Evolutionary conservation across 306 rosid species (phyloP).

Genomic region (Vigna reflexopilosa): DNA sequence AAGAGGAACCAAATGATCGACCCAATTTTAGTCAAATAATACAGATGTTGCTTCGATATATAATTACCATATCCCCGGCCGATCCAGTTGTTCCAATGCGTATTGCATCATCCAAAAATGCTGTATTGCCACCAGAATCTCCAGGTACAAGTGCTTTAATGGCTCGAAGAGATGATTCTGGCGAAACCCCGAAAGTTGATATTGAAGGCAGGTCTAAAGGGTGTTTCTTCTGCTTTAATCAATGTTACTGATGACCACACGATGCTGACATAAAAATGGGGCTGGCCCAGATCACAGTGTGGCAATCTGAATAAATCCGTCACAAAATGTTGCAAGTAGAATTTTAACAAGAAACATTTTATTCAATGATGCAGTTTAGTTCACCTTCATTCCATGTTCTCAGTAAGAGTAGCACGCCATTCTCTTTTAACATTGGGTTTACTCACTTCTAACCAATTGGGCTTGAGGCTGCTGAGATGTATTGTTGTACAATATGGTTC

Average conservation of each 20-base stretch:
- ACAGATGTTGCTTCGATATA: constrained; percentile 76
- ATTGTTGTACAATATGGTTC: constrained; percentile 64
- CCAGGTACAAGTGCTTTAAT: constrained; percentile 90
- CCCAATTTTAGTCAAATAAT: constrained; percentile 80
- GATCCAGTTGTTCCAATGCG: constrained; percentile 54
- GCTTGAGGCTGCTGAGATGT: constrained; percentile 84
- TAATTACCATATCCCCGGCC: constrained; percentile 58
- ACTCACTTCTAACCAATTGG: constrained; percentile 47
- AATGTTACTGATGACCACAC: constrained; percentile 56
- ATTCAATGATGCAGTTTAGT: constrained; percentile 15
- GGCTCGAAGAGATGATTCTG: constrained; percentile 58
- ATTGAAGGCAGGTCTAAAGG: constrained; percentile 66
- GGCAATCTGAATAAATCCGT: constrained; percentile 34
- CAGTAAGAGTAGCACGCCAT: constrained; percentile 25
- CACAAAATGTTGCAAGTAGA: constrained; percentile 26
- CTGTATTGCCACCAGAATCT: constrained; percentile 81
- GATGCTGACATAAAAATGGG: constrained; percentile 2
- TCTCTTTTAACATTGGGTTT: constrained; percentile 28
- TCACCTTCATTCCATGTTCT: constrained; percentile 36
- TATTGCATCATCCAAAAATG: constrained; percentile 59
- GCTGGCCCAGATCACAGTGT: neutral
- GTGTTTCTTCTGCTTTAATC: constrained; percentile 61
- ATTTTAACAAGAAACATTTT: neutral
- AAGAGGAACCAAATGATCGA: constrained; percentile 76
- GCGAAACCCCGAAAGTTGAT: constrained; percentile 44